Percentiles rank a stretch among this genome's conserved stretches.
Evolutionary conservation across 1,284 basidiomycete species (phyloP).

Genomic region (Ceratobasidium sp.): DNA sequence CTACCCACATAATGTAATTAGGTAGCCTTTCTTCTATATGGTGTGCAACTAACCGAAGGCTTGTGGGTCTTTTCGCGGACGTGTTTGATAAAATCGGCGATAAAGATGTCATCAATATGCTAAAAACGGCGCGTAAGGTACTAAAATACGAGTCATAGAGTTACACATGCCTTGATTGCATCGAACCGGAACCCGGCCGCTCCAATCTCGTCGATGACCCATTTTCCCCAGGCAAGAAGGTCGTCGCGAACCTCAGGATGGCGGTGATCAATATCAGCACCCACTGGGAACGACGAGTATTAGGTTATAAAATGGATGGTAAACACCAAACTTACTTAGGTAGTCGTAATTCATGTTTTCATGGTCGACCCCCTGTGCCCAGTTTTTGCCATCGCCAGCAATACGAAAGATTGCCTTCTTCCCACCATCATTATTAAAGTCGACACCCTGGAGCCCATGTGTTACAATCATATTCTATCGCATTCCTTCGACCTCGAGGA

Average conservation of each 20-base stretch:
- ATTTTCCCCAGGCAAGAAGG: slow-evolving; percentile 59
- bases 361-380: slow-evolving; percentile 53
- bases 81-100: slow-evolving; percentile 59
- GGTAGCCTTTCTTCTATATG: background rate
- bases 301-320: background rate
- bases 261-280: slow-evolving; percentile 55
- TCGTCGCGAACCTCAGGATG: slow-evolving; percentile 57
- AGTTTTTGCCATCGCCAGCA: slow-evolving; percentile 60
- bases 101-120: slow-evolving; percentile 55
- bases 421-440: slow-evolving; percentile 58
- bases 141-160: background rate
- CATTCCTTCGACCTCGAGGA: background rate
- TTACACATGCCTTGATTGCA: slow-evolving; percentile 53
- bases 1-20: no score
- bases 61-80: slow-evolving; percentile 55
- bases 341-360: slow-evolving; percentile 56
- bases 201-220: slow-evolving; percentile 59
- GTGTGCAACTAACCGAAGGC: slow-evolving; percentile 37
- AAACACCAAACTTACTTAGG: slow-evolving; percentile 42
- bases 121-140: slow-evolving; percentile 41
- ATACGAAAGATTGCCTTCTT: slow-evolving; percentile 58
- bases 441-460: slow-evolving; percentile 50
- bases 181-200: slow-evolving; percentile 60
- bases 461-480: background rate
- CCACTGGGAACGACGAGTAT: slow-evolving; percentile 43